phyloP scores from a whole-genome alignment of 176 grass and related monocot genomes.

The Puya raimondii region DNA sequence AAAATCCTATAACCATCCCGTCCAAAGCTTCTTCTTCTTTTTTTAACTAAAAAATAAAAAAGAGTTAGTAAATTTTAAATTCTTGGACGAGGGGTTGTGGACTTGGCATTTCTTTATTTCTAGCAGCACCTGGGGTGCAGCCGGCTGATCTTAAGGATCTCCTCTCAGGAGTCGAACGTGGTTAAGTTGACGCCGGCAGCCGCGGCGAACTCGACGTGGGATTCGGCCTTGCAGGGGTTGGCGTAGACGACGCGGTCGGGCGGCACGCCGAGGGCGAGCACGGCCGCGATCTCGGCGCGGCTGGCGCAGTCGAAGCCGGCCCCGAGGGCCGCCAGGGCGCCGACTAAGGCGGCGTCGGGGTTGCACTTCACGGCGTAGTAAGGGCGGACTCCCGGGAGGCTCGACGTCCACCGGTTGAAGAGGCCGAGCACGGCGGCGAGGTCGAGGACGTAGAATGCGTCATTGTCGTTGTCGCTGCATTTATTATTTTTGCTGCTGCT shows the following conservation, averaged over 20 bases:
- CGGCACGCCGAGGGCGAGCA: slow-evolving; percentile 14
- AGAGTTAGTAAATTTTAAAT: too few species aligned
- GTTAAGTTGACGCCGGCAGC: slow-evolving; percentile 22
- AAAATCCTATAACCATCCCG: too few species aligned
- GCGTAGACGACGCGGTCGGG: slow-evolving; percentile 21
- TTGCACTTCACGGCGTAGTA: slow-evolving; percentile 50
- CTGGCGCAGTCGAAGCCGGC: slow-evolving; percentile 33
- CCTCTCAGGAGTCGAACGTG: slow-evolving; percentile 32
- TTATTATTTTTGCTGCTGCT: too few species aligned
- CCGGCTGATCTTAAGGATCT: slow-evolving; percentile 25
- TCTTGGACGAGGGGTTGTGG: too few species aligned
- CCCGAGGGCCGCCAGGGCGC: slow-evolving; percentile 18
- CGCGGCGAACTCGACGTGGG: slow-evolving; percentile 30
- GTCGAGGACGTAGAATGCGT: slow-evolving; percentile 36
- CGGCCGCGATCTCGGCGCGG: slow-evolving; percentile 33
- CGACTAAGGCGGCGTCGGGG: slow-evolving; percentile 3
- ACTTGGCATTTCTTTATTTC: too few species aligned
- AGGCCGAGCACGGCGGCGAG: too few species aligned
- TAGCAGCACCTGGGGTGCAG: slow-evolving; percentile 22
- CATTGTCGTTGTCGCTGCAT: background rate
- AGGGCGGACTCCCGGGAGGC: slow-evolving; percentile 14
- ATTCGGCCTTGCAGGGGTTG: slow-evolving; percentile 40
- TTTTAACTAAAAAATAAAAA: too few species aligned
- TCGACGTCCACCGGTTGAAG: slow-evolving; percentile 19
- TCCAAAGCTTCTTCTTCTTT: too few species aligned